phyloP scores from a whole-genome alignment of 1,284 basidiomycete genomes.

The Retiboletus flavoniger region DNA sequence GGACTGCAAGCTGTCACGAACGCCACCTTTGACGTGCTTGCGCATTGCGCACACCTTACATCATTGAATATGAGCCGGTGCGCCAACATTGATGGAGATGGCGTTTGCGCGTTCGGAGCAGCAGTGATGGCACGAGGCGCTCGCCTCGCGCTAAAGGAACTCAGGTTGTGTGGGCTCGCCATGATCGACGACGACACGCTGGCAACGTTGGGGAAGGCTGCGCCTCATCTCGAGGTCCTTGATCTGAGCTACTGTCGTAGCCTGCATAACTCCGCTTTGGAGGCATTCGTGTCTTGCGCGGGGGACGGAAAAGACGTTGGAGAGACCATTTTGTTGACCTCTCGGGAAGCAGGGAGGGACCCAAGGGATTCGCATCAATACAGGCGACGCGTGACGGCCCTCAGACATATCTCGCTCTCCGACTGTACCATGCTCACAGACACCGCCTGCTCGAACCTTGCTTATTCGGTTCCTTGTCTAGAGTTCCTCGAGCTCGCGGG shows the following conservation, averaged over 20 bases:
- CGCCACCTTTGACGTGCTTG: slow-evolving; percentile 68
- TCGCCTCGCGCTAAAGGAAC: slow-evolving; percentile 50
- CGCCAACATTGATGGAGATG: slow-evolving; percentile 62
- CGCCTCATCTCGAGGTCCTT: slow-evolving; percentile 76
- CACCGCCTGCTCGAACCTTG: slow-evolving; percentile 68
- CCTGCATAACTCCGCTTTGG: slow-evolving; percentile 73
- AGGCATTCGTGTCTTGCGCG: slow-evolving; percentile 64
- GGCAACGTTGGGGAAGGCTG: slow-evolving; percentile 56
- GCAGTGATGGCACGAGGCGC: slow-evolving; percentile 46
- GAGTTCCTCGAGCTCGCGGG: slow-evolving; percentile 81
- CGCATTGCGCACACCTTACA: slow-evolving; percentile 53
- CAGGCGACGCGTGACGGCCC: slow-evolving; percentile 62
- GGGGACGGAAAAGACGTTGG: slow-evolving; percentile 37
- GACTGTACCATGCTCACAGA: slow-evolving; percentile 76
- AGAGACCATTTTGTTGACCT: slow-evolving; percentile 51
- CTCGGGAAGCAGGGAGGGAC: slow-evolving; percentile 66
- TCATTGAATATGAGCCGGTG: slow-evolving; percentile 78
- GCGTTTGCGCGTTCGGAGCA: slow-evolving; percentile 48
- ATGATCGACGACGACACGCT: slow-evolving; percentile 61
- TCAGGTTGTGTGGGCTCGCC: slow-evolving; percentile 67
- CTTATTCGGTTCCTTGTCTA: slow-evolving; percentile 70
- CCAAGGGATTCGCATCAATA: slow-evolving; percentile 49
- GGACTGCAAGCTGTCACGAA: slow-evolving; percentile 70
- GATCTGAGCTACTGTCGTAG: slow-evolving; percentile 74
- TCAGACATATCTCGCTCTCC: slow-evolving; percentile 80